Percentiles rank a stretch among this genome's conserved stretches.
phyloP scores from a whole-genome alignment of 768 basidiomycete species.

The Omphalotus guepiniiformis region DNA sequence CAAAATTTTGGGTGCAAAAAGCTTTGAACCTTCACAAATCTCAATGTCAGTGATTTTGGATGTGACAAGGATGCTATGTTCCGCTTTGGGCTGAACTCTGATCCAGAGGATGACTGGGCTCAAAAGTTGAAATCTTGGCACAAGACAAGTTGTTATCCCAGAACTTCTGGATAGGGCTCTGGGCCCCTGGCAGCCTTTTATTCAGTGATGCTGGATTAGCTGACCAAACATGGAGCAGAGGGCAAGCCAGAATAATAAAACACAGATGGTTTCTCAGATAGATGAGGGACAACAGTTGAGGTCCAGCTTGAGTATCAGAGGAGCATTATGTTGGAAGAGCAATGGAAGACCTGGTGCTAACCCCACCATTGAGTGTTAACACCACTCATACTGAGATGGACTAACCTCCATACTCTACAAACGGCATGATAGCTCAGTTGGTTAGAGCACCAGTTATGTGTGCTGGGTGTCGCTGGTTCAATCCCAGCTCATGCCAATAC shows the following conservation, averaged over 20 bases:
- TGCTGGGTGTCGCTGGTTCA: no score
- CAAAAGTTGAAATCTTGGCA: constrained; percentile 9
- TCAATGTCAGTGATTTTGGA: constrained; percentile 26
- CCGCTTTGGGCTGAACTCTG: constrained; percentile 26
- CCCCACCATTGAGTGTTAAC: no score
- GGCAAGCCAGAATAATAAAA: constrained; percentile 24
- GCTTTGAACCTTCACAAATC: constrained; percentile 17
- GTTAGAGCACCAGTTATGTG: no score
- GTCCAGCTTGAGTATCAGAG: no score
- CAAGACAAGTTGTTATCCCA: constrained; percentile 18
- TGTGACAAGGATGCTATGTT: constrained; percentile 20
- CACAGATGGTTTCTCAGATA: constrained; percentile 17
- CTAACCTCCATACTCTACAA: no score
- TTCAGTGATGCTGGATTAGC: constrained; percentile 18
- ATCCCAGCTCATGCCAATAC: no score
- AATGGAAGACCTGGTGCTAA: no score
- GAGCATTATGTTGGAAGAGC: no score
- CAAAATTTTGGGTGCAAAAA: constrained; percentile 13
- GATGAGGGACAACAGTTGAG: no score
- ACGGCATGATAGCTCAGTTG: no score
- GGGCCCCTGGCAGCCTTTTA: constrained; percentile 22
- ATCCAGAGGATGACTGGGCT: constrained; percentile 26
- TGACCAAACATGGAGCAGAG: constrained; percentile 23
- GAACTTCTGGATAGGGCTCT: constrained; percentile 14
- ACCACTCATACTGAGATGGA: no score